Base-by-base conservation (phyloP, 2,329 filamentous ascomycete genomes). In the Neopestalotiopsis clavispora region DNA sequence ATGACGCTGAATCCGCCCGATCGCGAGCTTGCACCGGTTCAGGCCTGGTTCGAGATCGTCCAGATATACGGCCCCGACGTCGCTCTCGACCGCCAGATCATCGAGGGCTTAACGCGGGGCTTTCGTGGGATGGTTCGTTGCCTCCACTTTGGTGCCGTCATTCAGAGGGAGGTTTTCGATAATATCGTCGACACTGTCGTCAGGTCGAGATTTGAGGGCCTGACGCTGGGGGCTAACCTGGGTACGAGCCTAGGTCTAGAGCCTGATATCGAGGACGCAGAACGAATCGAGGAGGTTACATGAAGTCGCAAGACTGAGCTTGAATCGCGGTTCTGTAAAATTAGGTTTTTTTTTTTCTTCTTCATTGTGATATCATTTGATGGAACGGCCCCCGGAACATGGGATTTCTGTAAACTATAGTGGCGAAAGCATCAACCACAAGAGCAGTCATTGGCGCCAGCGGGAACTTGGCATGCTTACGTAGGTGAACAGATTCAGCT, bases 11-110 rank as follows among this genome's bases (percentile, higher is more conserved):
- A 83, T 74, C 78, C 80, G 3, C 78, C 80, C 34, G 77, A 78
- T 65, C 67, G 75, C 20, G 85, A 87, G 74, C 74, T 87, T 52
- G 82, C 85, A 34, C 85, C 86, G 17, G 83, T 87, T 32, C 85
- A 87, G 76, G 85, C 82, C 1, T 87, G 85, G 85, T 88, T 87
- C 74, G 85, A 87, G 79, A 80, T 87, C 32, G 81, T 80, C 30
- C 74, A 71, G 4, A 74, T 78, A 49, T 86, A 83, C 71, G 81
- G 82, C 28, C 71, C 77, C n/a, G 78, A 72, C 12, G 66, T 79
- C 17, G 76, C 86, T n/a, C 74, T 84, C 65, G 74, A 79, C 60
- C 67, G 67, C 0, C 73, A 73, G 28, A 74, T 80, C 45, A 72
- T 86, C 56, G 80, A 79, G 10, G 64, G 66, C 32, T 75, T 87